Conservation (phyloP, 2,329 filamentous ascomycete species). For the Rosellinia necatrix region DNA sequence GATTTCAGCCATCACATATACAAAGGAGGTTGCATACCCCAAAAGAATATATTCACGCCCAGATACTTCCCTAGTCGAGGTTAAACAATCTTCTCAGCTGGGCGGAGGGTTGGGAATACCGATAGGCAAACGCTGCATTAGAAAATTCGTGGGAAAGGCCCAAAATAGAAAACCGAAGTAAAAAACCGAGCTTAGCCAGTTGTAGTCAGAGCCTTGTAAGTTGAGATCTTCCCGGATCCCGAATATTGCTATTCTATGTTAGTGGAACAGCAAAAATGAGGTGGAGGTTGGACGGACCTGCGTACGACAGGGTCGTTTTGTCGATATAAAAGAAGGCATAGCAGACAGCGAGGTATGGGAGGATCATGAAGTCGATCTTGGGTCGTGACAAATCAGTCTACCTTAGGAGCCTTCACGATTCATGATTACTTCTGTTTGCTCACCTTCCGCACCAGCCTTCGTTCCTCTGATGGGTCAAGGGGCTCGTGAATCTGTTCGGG, state of each 20-base stretch:
- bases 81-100: not conserved
- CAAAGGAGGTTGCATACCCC: conserved; percentile 34
- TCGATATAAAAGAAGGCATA: conserved; percentile 58
- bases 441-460: conserved; percentile 48
- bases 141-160: conserved; percentile 59
- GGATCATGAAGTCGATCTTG: conserved; percentile 59
- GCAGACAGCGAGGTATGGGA: conserved; percentile 60
- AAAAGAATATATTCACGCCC: conserved; percentile 50
- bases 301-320: conserved; percentile 59
- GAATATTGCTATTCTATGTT: conserved; percentile 52
- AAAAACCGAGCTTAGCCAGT: conserved; percentile 59
- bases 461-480: conserved; percentile 30
- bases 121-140: conserved; percentile 56
- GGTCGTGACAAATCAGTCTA: not conserved
- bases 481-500: conserved; percentile 34
- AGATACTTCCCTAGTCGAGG: conserved; percentile 54
- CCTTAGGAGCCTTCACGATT: not conserved
- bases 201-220: conserved; percentile 57
- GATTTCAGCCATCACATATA: accelerated
- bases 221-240: conserved; percentile 61
- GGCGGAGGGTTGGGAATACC: conserved; percentile 44
- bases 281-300: conserved; percentile 40
- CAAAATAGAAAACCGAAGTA: conserved; percentile 60
- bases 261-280: not conserved
- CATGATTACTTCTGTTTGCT: not conserved